Percentiles rank a stretch among this genome's conserved stretches.
Conservation (phyloP, 257 asterid species). For the Nicotiana sylvestris region DNA sequence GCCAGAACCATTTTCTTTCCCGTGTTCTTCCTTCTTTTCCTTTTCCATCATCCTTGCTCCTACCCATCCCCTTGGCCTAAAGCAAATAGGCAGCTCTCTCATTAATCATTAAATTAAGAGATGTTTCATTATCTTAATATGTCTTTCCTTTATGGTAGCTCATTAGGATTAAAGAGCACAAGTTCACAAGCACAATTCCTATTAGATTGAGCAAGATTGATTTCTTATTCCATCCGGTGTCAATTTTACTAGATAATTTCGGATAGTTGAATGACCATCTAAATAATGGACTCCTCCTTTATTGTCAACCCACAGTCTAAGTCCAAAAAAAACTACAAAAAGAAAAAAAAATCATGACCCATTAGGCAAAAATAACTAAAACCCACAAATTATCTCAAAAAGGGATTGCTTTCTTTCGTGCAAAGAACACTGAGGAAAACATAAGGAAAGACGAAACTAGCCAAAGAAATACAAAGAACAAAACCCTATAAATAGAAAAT, state of each 20-base stretch:
- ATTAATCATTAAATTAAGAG: not conserved
- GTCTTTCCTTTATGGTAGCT: not conserved
- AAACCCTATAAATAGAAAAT: constrained; percentile 14
- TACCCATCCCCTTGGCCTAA: not conserved
- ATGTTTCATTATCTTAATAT: not conserved
- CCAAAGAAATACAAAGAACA: not conserved
- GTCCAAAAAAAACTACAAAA: not conserved
- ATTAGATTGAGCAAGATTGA: not conserved
- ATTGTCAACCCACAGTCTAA: not conserved
- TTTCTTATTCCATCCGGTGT: not conserved
- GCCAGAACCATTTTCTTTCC: not conserved
- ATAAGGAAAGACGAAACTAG: not conserved
- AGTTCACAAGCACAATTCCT: not conserved
- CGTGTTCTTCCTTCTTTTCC: not conserved
- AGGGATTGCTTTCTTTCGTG: not conserved
- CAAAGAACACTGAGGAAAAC: not conserved
- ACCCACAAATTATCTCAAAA: not conserved
- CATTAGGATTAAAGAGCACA: not conserved
- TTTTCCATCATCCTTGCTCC: not conserved
- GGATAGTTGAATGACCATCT: too few relatives aligned
- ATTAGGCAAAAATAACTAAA: not conserved
- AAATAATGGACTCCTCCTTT: not conserved
- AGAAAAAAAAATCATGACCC: not conserved
- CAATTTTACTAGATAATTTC: too few relatives aligned
- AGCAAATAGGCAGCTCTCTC: not conserved